Evolutionary conservation across 305 asterid species (phyloP).

Genomic region (Plantago coronopus): DNA sequence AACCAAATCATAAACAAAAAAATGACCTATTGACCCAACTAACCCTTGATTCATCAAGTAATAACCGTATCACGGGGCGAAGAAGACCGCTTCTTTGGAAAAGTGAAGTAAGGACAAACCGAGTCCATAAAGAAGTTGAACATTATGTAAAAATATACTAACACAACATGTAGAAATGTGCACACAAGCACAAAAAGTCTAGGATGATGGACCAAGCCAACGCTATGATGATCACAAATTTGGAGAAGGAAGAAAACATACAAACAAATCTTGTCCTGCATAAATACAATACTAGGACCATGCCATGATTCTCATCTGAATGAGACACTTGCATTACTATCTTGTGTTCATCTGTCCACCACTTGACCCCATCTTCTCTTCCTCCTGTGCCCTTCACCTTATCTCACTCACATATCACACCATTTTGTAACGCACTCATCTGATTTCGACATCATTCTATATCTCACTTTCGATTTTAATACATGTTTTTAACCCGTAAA

Average conservation of each 20-base stretch:
- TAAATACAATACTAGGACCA: background rate
- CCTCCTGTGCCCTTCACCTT: constrained; percentile 1
- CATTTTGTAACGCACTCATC: background rate
- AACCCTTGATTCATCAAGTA: constrained; percentile 1
- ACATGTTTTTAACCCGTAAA: no score
- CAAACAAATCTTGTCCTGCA: no score
- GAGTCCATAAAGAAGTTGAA: no score
- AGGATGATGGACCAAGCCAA: no score
- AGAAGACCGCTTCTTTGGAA: background rate
- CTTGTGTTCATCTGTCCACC: background rate
- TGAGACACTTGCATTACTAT: background rate
- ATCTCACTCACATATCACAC: background rate
- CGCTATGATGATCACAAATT: no score
- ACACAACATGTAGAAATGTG: no score
- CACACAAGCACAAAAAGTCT: no score
- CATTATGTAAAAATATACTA: no score
- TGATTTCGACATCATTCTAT: no score
- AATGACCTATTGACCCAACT: background rate
- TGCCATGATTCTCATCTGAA: background rate
- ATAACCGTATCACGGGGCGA: background rate
- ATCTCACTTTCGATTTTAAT: no score
- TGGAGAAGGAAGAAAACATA: no score
- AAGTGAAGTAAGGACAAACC: no score
- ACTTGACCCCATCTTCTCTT: background rate
- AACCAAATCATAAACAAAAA: background rate